phyloP scores from a whole-genome alignment of 177 flowering plant species.

The Vitis hybrid region DNA sequence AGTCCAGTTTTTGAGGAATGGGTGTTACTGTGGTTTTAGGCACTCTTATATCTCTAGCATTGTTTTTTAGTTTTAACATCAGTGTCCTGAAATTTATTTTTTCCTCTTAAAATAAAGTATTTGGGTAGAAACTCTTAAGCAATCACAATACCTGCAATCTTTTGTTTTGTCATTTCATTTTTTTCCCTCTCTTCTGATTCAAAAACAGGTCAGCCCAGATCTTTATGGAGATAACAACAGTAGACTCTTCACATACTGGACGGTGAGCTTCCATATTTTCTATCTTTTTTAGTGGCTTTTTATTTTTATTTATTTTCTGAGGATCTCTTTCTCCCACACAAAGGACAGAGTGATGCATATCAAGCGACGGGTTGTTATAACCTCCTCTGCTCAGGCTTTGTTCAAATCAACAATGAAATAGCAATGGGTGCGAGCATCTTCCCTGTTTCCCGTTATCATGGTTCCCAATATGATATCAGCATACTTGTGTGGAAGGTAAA shows the following conservation, averaged over 20 bases:
- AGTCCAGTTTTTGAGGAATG: too few species aligned
- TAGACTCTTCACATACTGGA: slow-evolving; percentile 42
- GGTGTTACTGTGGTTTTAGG: too few species aligned
- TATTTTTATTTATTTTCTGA: not conserved
- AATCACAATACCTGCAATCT: too few species aligned
- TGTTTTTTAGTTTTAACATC: too few species aligned
- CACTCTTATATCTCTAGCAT: too few species aligned
- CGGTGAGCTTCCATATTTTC: slow-evolving; percentile 19
- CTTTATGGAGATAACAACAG: slow-evolving; percentile 35
- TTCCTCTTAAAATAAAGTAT: not conserved
- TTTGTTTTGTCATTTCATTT: too few species aligned
- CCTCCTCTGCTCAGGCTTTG: slow-evolving; percentile 32
- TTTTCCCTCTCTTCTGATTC: too few species aligned
- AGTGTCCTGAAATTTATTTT: not conserved
- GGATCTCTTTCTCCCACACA: not conserved
- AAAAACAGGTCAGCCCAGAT: slow-evolving; percentile 36
- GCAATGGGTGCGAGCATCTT: slow-evolving; percentile 36
- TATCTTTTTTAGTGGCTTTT: not conserved
- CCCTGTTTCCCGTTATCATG: slow-evolving; percentile 21
- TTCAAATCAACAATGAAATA: slow-evolving; percentile 30
- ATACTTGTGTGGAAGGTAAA: slow-evolving; percentile 36
- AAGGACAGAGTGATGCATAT: slow-evolving; percentile 4
- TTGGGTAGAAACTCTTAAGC: too few species aligned
- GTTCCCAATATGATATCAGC: slow-evolving; percentile 32
- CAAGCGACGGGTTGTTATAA: slow-evolving; percentile 27